A percentile compares a stretch with the other conserved stretches of the same genome.
phyloP scores from a whole-genome alignment of 106 monocot species.

The Dactylorhiza incarnata region DNA sequence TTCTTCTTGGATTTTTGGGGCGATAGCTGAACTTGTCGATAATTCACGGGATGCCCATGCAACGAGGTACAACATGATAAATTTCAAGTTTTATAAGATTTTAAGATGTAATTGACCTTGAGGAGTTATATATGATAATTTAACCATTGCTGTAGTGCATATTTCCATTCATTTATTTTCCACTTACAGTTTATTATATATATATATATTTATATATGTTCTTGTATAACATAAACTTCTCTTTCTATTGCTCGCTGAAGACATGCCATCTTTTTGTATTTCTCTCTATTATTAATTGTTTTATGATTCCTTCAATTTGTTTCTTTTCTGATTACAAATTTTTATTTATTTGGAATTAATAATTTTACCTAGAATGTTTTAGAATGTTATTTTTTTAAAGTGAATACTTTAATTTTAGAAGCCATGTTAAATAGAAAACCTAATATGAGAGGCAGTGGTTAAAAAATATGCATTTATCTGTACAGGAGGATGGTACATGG shows the following conservation, averaged over 20 bases:
- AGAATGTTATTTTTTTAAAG: neutral
- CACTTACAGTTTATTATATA: neutral
- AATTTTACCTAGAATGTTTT: neutral
- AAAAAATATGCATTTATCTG: too few relatives aligned
- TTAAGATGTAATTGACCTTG: too few relatives aligned
- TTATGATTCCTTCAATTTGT: neutral
- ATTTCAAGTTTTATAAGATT: neutral
- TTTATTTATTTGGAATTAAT: neutral
- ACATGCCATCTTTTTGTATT: neutral
- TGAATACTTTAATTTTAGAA: neutral
- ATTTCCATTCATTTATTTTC: neutral
- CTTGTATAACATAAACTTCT: neutral
- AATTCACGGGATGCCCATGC: slow-evolving; percentile 57
- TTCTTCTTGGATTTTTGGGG: slow-evolving; percentile 56
- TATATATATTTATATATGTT: neutral
- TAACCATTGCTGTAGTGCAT: neutral
- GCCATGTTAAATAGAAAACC: too few relatives aligned
- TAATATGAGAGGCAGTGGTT: too few relatives aligned
- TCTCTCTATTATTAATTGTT: neutral
- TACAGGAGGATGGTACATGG: too few relatives aligned
- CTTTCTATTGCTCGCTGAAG: neutral
- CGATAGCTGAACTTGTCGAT: slow-evolving; percentile 57
- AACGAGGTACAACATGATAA: slow-evolving; percentile 21
- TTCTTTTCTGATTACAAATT: neutral
- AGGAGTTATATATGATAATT: neutral